These are phyloP conservation scores for Trametes gibbosa DNA, from an alignment of 768 basidiomycete species.

Conservation along the genomic window DNA sequence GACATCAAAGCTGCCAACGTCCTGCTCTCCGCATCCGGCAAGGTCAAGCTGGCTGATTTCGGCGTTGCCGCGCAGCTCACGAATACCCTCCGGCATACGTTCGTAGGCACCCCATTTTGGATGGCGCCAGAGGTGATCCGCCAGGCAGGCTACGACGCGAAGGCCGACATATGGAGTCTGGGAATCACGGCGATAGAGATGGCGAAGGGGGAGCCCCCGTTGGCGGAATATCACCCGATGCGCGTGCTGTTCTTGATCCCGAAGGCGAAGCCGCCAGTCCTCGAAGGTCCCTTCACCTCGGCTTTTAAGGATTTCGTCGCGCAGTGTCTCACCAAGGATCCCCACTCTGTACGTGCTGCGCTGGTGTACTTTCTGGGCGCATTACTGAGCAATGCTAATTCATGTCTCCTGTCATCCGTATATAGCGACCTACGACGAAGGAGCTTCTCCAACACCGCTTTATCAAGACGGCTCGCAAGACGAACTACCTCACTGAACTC, in stretches of 20 bases:
- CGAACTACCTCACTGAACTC: constrained; percentile 79
- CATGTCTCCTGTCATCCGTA: constrained; percentile 12
- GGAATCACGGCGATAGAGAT: constrained; percentile 98
- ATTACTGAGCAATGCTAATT: not conserved
- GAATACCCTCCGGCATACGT: constrained; percentile 91
- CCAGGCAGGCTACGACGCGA: constrained; percentile 92
- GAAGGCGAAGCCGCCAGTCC: constrained; percentile 87
- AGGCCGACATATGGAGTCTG: constrained; percentile 97
- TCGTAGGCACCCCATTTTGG: constrained; percentile 97
- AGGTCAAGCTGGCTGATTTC: constrained; percentile 97
- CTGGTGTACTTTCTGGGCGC: not conserved
- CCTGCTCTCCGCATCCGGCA: constrained; percentile 83
- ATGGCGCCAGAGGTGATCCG: constrained; percentile 99
- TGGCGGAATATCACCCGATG: constrained; percentile 98
- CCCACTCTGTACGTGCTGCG: constrained; percentile 54
- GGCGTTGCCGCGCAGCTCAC: constrained; percentile 98
- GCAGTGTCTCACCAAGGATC: constrained; percentile 91
- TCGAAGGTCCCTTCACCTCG: constrained; percentile 82
- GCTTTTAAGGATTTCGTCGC: constrained; percentile 93
- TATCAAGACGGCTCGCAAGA: constrained; percentile 80
- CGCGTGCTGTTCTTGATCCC: constrained; percentile 97
- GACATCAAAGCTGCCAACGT: constrained; percentile 99
- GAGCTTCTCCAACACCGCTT: constrained; percentile 94
- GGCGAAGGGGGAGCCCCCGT: constrained; percentile 95
- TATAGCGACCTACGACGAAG: constrained; percentile 83